Evolutionary conservation across 2,329 filamentous ascomycete genomes (phyloP), one percentile per base, ranked within the genome.

Genomic region (Phaeosphaeriaceae sp.): DNA sequence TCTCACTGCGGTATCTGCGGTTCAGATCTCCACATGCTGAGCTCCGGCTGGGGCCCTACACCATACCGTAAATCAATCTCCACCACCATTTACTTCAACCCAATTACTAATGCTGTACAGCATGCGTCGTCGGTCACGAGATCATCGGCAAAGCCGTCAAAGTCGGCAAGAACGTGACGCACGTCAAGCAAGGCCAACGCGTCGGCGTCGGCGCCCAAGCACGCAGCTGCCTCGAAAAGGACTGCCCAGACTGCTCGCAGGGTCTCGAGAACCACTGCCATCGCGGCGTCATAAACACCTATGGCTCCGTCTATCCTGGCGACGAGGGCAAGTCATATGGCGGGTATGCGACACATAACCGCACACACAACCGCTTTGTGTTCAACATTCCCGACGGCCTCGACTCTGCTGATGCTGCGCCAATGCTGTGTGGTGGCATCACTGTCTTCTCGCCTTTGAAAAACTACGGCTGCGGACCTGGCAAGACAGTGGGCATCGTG

Each of bases 401-500:
- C 45, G 71, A 80, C 61, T 80, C 75, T 52, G 78, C 75, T 24
- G 78, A 88, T 47, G 91, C 88, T 1, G 91, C 91, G 1, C 91
- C 90, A 6, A 92, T 93, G 89, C 84, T 95, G 64, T 96, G 92
- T 77, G 92, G 91, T 44, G 92, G 92, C 60, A 83, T 95, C 62
- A 95, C 92, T 0, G 86, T 88, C 33, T 96, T 89, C 81, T 89
- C 86, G 58, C 92, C 92, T 0, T 82, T 96, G 15, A 88, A 90
- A 56, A 85, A 91, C 40, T 89, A 93, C 66, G 90, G 90, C 17
- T 84, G 85, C 54, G 90, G 90, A 0, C 89, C 90, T 1, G 91
- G 91, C 58, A 91, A 91, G 81, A 90, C 90, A 77, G 88, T 93
- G 19, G 90, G 85, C 41, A 86, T 93, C 54, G 85, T 92, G 6